Conservation (phyloP, 1,284 basidiomycete species). For the Sanghuangporus weigelae region DNA sequence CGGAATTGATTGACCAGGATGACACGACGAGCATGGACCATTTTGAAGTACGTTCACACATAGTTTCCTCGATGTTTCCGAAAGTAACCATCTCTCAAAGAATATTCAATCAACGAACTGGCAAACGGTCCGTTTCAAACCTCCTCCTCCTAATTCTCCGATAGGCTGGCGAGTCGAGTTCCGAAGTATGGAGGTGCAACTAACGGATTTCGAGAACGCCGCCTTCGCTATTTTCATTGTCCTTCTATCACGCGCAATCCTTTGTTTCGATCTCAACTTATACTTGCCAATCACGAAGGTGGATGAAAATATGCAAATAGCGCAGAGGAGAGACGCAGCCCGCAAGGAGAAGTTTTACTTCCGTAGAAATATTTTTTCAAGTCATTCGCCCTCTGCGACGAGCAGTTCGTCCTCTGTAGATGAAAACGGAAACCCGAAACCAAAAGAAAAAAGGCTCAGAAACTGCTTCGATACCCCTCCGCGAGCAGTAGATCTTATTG, state of each 20-base stretch:
- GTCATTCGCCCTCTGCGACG: constrained; percentile 43
- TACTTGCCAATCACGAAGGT: constrained; percentile 98
- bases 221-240: constrained; percentile 95
- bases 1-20: constrained; percentile 91
- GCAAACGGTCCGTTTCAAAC: constrained; percentile 99
- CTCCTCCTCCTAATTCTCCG: constrained; percentile 84
- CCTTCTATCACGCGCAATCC: constrained; percentile 88
- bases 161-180: constrained; percentile 99
- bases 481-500: constrained; percentile 36
- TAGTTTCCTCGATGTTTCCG: not conserved
- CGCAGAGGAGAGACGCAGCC: constrained; percentile 82
- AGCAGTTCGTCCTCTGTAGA: constrained; percentile 26
- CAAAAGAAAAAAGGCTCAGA: constrained; percentile 58
- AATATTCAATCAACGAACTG: constrained; percentile 99
- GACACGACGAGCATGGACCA: constrained; percentile 87
- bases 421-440: constrained; percentile 23
- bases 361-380: constrained; percentile 81
- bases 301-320: constrained; percentile 93
- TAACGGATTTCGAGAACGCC: constrained; percentile 99
- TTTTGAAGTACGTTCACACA: constrained; percentile 71
- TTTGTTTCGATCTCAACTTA: constrained; percentile 89
- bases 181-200: constrained; percentile 97
- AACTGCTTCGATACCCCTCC: constrained; percentile 66
- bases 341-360: constrained; percentile 81
- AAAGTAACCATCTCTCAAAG: constrained; percentile 32